Percentiles rank a stretch among this genome's conserved stretches.
Conservation (phyloP, 192 early-diverging fungal species). For the Pecoramyces ruminantium region DNA sequence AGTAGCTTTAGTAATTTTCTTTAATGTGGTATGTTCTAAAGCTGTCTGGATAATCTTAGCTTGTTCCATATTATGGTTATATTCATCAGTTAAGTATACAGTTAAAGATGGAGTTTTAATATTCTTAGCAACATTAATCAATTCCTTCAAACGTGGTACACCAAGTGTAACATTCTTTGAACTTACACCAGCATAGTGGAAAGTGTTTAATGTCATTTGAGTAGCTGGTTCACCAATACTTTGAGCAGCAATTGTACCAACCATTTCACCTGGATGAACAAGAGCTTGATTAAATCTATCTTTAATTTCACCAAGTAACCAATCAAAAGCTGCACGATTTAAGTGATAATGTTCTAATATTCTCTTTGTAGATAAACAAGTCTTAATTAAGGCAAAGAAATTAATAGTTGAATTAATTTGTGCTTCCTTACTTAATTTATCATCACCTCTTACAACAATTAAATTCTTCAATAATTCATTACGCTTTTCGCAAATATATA, state of each 20-base stretch:
- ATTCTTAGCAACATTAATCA: conserved; percentile 95
- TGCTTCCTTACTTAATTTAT: conserved; percentile 66
- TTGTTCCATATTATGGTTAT: conserved; percentile 49
- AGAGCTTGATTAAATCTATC: conserved; percentile 75
- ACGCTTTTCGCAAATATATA: conserved; percentile 58
- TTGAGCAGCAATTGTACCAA: conserved; percentile 92
- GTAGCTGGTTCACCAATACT: conserved; percentile 98
- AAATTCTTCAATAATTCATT: conserved; percentile 51
- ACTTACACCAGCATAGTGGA: conserved; percentile 97
- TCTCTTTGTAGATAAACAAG: conserved; percentile 60
- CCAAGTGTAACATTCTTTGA: conserved; percentile 94
- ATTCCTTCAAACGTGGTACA: conserved; percentile 96
- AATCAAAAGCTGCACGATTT: conserved; percentile 74
- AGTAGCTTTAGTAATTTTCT: no score
- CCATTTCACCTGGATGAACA: conserved; percentile 93
- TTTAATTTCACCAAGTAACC: conserved; percentile 86
- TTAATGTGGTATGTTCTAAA: conserved; percentile 84
- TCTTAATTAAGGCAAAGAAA: conserved; percentile 73
- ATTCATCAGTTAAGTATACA: conserved; percentile 53
- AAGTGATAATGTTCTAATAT: conserved; percentile 85
- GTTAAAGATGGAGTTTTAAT: conserved; percentile 83
- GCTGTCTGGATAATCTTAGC: conserved; percentile 77
- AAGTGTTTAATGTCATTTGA: conserved; percentile 99
- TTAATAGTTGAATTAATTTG: conserved; percentile 86
- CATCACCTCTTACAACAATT: conserved; percentile 70